Evolutionary conservation across 768 basidiomycete species (phyloP), one percentile per base, ranked within the genome.

Genomic region (Cystoderma amianthinum): DNA sequence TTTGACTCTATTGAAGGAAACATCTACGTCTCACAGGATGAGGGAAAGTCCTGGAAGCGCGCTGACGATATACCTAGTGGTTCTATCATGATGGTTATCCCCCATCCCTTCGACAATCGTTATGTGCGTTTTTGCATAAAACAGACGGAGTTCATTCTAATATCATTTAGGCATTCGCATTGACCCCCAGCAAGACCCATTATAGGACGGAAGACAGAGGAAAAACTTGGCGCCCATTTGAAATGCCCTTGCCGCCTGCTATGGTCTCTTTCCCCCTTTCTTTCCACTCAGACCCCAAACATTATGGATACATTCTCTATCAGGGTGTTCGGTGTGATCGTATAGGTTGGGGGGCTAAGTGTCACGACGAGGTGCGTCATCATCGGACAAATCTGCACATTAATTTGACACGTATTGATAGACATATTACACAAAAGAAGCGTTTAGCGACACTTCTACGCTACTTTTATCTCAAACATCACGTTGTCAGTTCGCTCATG

Each of bases 121-220:
- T 80, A 80, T 58, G 89, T 88, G 53, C 57, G 71, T 58, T 16
- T 36, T 41, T 32, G 17, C n/a, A 3, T n/a, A 32, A 10, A 5
- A 33, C 25, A 19, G 15, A 9, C 30, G 0, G 18, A 25, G 47
- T 37, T 47, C 22, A 16, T 15, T 22, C 17, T 6, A 28, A n/a
- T 11, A 22, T 7, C 35, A 13, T 24, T 5, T 50, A 95, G 92
- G 94, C 90, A 0, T 98, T 96, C 57, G 81, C 86, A 24, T 65
- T 99, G 44, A 87, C 91, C 3, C 67, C 74, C 19, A 68, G 68
- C n/a, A 79, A 45, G 9, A 87, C 57, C 16, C 94, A 98, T 59
- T 99, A 88, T 62, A 81, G 85, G 22, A 93, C 96, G 2, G 76
- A 80, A 24, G 85, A 99, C 61, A 76, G 85, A 45, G 95, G 96